Percentiles rank a stretch among this genome's conserved stretches.
Evolutionary conservation across 345 rosid genomes (phyloP).

Genomic region (Boechera divaricarpa): DNA sequence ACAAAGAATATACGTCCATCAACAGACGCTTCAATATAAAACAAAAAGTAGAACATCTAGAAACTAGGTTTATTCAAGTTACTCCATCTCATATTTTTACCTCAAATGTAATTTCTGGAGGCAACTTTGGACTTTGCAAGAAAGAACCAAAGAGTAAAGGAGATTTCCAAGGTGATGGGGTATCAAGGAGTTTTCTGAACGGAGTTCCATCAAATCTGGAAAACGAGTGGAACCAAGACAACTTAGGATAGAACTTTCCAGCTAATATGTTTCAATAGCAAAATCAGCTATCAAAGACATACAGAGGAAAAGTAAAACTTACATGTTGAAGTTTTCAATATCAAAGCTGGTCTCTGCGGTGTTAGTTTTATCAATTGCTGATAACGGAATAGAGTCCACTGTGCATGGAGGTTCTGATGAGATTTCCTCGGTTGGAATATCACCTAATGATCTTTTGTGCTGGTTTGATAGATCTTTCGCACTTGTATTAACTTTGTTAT

Average conservation of each 20-base stretch:
- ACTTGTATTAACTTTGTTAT: slow-evolving; percentile 40
- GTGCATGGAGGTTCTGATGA: slow-evolving; percentile 53
- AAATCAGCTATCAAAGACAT: slow-evolving; percentile 22
- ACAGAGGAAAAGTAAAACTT: slow-evolving; percentile 39
- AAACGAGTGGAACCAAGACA: slow-evolving; percentile 30
- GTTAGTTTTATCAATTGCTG: slow-evolving; percentile 43
- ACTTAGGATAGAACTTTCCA: slow-evolving; percentile 16
- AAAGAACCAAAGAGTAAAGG: slow-evolving; percentile 88
- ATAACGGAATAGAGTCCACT: slow-evolving; percentile 40
- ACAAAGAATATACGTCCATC: slow-evolving; percentile 17
- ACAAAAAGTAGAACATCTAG: slow-evolving; percentile 18
- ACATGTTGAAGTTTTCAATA: slow-evolving; percentile 61
- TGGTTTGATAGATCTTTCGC: slow-evolving; percentile 53
- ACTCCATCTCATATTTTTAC: slow-evolving; percentile 47
- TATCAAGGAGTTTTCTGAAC: slow-evolving; percentile 71
- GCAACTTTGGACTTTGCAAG: slow-evolving; percentile 73
- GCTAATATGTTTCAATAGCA: slow-evolving; percentile 15
- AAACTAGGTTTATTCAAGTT: slow-evolving; percentile 14
- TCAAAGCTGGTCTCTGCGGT: slow-evolving; percentile 48
- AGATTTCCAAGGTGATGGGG: slow-evolving; percentile 97
- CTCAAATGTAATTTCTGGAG: slow-evolving; percentile 90
- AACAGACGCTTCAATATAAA: slow-evolving; percentile 7
- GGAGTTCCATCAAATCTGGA: slow-evolving; percentile 89
- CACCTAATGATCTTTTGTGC: slow-evolving; percentile 46
- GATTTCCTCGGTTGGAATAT: slow-evolving; percentile 42